Evolutionary conservation across 2,329 filamentous ascomycete genomes (phyloP).

Genomic region (Zymoseptoria crescenta): DNA sequence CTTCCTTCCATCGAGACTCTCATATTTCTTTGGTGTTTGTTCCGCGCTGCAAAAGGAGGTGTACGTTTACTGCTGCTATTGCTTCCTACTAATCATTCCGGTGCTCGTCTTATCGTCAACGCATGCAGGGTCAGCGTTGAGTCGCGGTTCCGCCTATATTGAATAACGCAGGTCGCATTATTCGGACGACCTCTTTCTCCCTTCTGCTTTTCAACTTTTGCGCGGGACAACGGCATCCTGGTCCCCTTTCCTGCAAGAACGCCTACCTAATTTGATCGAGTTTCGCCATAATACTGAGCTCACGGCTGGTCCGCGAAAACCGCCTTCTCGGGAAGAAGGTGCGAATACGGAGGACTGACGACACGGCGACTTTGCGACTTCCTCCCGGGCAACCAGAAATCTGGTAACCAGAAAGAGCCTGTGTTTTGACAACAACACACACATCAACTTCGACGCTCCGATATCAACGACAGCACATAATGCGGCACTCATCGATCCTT

Average conservation of each 20-base stretch:
- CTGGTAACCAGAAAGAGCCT: no score
- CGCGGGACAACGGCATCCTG: no score
- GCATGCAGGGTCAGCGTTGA: neutral
- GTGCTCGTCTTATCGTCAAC: neutral
- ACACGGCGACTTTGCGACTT: neutral
- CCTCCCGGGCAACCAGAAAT: no score
- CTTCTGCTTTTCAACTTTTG: neutral
- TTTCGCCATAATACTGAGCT: neutral
- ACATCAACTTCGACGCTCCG: no score
- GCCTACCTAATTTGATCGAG: neutral
- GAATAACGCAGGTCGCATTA: neutral
- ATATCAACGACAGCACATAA: slow-evolving; percentile 1
- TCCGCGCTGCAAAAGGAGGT: neutral
- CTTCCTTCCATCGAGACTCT: neutral
- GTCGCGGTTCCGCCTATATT: neutral
- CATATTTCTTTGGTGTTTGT: neutral
- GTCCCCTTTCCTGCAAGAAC: neutral
- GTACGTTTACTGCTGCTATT: neutral
- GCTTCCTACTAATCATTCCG: neutral
- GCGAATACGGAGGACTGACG: neutral
- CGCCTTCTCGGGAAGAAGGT: neutral
- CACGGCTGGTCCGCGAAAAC: neutral
- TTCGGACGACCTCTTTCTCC: neutral
- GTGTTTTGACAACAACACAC: no score
- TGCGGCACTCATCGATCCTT: slow-evolving; percentile 7